Percentiles rank a stretch among this genome's conserved stretches.
phyloP scores from a whole-genome alignment of 1,284 basidiomycete genomes.

The Austropuccinia psidii region DNA sequence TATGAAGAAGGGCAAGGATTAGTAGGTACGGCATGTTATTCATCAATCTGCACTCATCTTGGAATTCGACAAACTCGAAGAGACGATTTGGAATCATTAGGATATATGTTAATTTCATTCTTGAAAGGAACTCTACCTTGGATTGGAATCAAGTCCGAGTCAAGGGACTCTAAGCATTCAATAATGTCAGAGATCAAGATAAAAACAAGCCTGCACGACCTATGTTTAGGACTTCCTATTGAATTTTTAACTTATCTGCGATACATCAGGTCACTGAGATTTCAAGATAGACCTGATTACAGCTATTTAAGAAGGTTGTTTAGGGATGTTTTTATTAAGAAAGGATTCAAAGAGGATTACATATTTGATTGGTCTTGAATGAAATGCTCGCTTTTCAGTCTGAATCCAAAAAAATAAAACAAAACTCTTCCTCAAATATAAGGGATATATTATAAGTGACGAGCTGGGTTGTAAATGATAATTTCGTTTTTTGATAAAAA shows the following conservation, averaged over 20 bases:
- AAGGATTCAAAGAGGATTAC: constrained; percentile 30
- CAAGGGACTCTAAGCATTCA: not conserved
- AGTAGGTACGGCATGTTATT: constrained; percentile 37
- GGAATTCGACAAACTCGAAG: constrained; percentile 28
- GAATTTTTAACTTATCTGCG: constrained; percentile 21
- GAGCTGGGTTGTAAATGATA: too few species aligned
- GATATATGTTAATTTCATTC: constrained; percentile 29
- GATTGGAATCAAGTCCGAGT: constrained; percentile 6
- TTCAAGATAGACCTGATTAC: constrained; percentile 37
- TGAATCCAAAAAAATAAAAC: too few species aligned
- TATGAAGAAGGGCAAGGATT: constrained; percentile 35
- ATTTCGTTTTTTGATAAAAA: too few species aligned
- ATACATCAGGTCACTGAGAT: constrained; percentile 36
- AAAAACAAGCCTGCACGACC: not conserved
- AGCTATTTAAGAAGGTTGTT: constrained; percentile 35
- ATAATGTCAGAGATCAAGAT: constrained; percentile 12
- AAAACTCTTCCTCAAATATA: too few species aligned
- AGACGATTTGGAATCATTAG: constrained; percentile 22
- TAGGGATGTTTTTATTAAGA: constrained; percentile 22
- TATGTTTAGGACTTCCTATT: constrained; percentile 18
- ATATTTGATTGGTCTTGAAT: constrained; percentile 37
- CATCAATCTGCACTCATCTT: constrained; percentile 38
- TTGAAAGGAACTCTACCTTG: constrained; percentile 13
- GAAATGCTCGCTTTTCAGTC: too few species aligned
- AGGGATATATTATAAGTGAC: too few species aligned